phyloP scores from a whole-genome alignment of 2,329 filamentous ascomycete species.

The Fusarium fujikuroi region DNA sequence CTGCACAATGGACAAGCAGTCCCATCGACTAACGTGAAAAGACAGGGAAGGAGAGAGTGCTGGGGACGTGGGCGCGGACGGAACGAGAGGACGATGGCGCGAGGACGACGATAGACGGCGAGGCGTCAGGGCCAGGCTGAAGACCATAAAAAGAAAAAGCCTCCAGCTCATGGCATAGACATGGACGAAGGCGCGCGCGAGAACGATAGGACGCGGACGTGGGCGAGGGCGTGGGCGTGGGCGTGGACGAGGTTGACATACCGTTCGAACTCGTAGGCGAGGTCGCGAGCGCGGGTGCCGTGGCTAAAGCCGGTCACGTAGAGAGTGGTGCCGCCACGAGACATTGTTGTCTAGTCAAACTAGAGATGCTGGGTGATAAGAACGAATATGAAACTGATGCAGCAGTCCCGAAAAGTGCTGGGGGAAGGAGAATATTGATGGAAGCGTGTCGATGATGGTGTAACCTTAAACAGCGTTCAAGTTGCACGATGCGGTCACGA shows the following conservation, averaged over 20 bases:
- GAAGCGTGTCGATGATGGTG: constrained; percentile 27
- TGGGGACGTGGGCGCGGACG: constrained; percentile 44
- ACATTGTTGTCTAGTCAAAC: constrained; percentile 68
- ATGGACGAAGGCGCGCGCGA: constrained; percentile 43
- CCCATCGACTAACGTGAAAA: constrained; percentile 42
- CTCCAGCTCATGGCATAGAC: constrained; percentile 36
- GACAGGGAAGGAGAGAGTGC: constrained; percentile 37
- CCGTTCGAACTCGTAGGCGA: constrained; percentile 99
- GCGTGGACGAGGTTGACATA: constrained; percentile 76
- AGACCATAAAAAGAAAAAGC: constrained; percentile 38
- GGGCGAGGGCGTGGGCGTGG: constrained; percentile 53
- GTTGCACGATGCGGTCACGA: constrained; percentile 38
- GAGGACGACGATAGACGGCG: constrained; percentile 45
- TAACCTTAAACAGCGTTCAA: constrained; percentile 32
- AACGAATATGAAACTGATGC: constrained; percentile 37
- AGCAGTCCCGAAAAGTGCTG: constrained; percentile 40
- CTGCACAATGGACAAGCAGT: constrained; percentile 44
- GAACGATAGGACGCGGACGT: constrained; percentile 51
- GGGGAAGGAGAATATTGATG: constrained; percentile 34
- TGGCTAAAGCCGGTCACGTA: constrained; percentile 99
- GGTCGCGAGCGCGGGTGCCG: constrained; percentile 97
- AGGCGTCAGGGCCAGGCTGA: constrained; percentile 41
- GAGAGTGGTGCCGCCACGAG: constrained; percentile 91
- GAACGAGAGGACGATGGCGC: constrained; percentile 45
- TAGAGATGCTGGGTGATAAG: constrained; percentile 8